A percentile compares a stretch with the other conserved stretches of the same genome.
Conservation (phyloP, 2,329 filamentous ascomycete genomes). For the Diaporthe sp. region DNA sequence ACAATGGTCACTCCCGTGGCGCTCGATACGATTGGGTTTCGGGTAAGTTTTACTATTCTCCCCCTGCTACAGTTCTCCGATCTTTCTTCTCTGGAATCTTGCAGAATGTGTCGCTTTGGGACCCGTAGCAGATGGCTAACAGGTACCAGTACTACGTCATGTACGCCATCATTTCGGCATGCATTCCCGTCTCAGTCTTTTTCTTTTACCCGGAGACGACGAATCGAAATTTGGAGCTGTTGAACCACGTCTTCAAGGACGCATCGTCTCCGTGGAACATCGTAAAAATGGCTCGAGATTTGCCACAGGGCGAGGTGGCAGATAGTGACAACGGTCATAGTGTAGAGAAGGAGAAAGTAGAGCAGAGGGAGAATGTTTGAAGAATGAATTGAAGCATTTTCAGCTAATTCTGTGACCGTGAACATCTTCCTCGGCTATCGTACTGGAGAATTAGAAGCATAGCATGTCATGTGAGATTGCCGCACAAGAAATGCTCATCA, state of each 20-base stretch:
- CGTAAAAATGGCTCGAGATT: conserved; percentile 41
- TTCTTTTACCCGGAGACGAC: conserved; percentile 63
- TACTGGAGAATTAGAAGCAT: neutral
- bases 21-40: conserved; percentile 53
- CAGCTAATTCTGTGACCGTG: neutral
- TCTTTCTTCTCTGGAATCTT: no score
- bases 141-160: conserved; percentile 55
- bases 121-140: no score
- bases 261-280: conserved; percentile 51
- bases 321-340: neutral
- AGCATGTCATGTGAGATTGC: neutral
- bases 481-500: neutral
- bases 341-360: neutral
- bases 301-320: conserved; percentile 18
- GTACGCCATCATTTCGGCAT: conserved; percentile 55
- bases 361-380: conserved; percentile 11
- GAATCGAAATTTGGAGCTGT: conserved; percentile 60
- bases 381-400: neutral
- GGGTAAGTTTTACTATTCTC: no score
- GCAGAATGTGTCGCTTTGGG: no score
- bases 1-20: conserved; percentile 54
- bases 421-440: neutral
- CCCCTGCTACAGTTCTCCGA: no score
- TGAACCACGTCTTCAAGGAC: conserved; percentile 56
- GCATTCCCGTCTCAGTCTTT: conserved; percentile 58